A percentile compares a stretch with the other conserved stretches of the same genome.
These are phyloP conservation scores for Trypanosoma melophagium DNA, from an alignment of 208 protist genomes.

Conservation along the genomic window DNA sequence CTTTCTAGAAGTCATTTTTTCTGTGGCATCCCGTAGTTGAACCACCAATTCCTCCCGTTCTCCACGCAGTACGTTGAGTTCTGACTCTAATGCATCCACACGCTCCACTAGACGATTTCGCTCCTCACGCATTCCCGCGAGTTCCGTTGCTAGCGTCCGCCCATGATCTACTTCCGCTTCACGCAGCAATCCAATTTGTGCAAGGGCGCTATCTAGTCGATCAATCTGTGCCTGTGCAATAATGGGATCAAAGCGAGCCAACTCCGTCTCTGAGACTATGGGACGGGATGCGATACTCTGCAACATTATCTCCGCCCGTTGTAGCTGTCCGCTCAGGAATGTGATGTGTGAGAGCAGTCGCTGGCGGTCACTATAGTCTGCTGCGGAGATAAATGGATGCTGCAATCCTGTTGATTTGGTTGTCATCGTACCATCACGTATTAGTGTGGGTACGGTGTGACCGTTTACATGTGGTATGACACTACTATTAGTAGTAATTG, in stretches of 20 bases:
- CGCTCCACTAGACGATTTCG: slow-evolving; percentile 36
- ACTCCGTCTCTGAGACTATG: slow-evolving; percentile 33
- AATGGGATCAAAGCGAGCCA: slow-evolving; percentile 73
- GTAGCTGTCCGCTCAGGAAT: slow-evolving; percentile 78
- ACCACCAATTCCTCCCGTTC: slow-evolving; percentile 28
- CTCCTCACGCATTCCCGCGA: slow-evolving; percentile 38
- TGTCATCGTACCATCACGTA: not conserved
- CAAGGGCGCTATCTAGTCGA: slow-evolving; percentile 81
- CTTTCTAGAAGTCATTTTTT: slow-evolving; percentile 60
- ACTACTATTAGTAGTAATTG: not conserved
- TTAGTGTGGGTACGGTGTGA: not conserved
- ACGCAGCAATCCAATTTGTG: slow-evolving; percentile 71
- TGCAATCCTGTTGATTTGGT: slow-evolving; percentile 1
- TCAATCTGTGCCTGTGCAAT: slow-evolving; percentile 80
- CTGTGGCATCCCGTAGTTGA: slow-evolving; percentile 24
- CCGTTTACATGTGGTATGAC: not conserved
- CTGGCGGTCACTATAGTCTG: slow-evolving; percentile 78
- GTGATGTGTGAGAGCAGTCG: slow-evolving; percentile 85
- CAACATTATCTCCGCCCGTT: slow-evolving; percentile 72
- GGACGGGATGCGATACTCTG: slow-evolving; percentile 52
- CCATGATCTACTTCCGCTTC: slow-evolving; percentile 64
- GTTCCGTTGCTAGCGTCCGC: slow-evolving; percentile 36
- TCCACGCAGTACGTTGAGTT: slow-evolving; percentile 25
- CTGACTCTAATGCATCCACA: slow-evolving; percentile 34
- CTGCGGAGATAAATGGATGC: slow-evolving; percentile 47